A percentile compares a stretch with the other conserved stretches of the same genome.
Evolutionary conservation across 192 early-diverging fungal species (phyloP).

Genomic region (Gorgonomyces haynaldii): DNA sequence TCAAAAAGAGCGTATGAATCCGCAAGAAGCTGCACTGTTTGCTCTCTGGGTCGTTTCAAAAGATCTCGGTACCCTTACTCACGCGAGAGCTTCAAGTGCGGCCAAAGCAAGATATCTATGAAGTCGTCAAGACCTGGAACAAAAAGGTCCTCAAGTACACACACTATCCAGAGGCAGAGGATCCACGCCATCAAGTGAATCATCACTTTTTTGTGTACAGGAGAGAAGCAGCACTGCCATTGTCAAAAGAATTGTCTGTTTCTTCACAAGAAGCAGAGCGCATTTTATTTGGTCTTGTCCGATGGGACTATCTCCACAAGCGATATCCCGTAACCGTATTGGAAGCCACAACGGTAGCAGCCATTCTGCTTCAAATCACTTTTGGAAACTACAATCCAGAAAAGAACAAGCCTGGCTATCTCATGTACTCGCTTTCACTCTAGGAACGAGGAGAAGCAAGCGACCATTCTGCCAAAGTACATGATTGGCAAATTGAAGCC

Average conservation of each 20-base stretch:
- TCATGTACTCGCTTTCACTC: too few relatives aligned
- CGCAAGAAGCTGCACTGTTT: conserved; percentile 27
- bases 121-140: conserved; percentile 37
- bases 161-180: conserved; percentile 40
- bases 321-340: conserved; percentile 29
- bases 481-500: conserved; percentile 1
- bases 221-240: conserved; percentile 31
- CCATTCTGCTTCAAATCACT: conserved; percentile 32
- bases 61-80: too few relatives aligned
- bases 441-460: conserved; percentile 13
- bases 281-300: conserved; percentile 45
- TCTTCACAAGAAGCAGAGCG: too few relatives aligned
- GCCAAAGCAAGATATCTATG: conserved; percentile 31
- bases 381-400: conserved; percentile 30
- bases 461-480: not conserved
- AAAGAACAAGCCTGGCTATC: conserved; percentile 27
- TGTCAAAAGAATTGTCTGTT: conserved; percentile 16
- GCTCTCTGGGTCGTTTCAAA: conserved; percentile 42
- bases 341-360: conserved; percentile 33
- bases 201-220: conserved; percentile 44
- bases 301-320: not conserved
- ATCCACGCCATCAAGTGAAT: conserved; percentile 36
- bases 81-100: conserved; percentile 48
- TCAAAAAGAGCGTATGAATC: conserved; percentile 25
- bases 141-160: conserved; percentile 39